Evolutionary conservation across 2,329 filamentous ascomycete genomes (phyloP).

Genomic region (Ophiostoma quercus): DNA sequence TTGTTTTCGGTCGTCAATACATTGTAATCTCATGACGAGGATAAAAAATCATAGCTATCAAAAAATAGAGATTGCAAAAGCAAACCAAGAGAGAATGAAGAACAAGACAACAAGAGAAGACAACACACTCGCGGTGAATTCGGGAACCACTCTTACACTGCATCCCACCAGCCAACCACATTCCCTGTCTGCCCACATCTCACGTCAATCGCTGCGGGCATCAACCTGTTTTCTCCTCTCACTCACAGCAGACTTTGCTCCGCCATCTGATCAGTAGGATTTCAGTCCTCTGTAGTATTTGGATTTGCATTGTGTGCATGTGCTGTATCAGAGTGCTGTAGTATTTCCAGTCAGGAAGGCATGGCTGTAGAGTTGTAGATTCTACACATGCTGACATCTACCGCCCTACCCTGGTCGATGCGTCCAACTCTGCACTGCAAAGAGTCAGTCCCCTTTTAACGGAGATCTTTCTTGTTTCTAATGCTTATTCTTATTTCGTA

Average conservation of each 20-base stretch:
- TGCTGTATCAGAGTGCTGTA: not conserved
- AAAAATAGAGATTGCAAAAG: not conserved
- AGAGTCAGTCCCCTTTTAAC: not conserved
- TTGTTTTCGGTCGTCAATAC: no score
- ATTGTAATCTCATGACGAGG: no score
- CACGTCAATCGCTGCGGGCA: not conserved
- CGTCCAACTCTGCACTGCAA: not conserved
- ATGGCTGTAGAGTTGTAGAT: not conserved
- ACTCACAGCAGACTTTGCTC: not conserved
- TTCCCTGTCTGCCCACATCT: not conserved
- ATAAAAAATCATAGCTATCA: no score
- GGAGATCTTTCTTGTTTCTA: not conserved
- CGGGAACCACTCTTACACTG: not conserved
- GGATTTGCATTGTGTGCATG: not conserved
- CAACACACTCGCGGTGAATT: not conserved
- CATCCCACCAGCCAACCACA: not conserved
- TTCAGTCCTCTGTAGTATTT: not conserved
- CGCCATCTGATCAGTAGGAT: not conserved
- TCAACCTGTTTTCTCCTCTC: constrained; percentile 3
- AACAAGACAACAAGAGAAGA: not conserved
- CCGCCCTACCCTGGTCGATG: not conserved
- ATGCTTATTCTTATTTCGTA: constrained; percentile 5
- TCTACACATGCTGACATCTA: constrained; percentile 12
- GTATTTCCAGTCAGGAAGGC: not conserved
- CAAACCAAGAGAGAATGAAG: not conserved